phyloP scores from a whole-genome alignment of 768 basidiomycete species.

The Mycena sanguinolenta region DNA sequence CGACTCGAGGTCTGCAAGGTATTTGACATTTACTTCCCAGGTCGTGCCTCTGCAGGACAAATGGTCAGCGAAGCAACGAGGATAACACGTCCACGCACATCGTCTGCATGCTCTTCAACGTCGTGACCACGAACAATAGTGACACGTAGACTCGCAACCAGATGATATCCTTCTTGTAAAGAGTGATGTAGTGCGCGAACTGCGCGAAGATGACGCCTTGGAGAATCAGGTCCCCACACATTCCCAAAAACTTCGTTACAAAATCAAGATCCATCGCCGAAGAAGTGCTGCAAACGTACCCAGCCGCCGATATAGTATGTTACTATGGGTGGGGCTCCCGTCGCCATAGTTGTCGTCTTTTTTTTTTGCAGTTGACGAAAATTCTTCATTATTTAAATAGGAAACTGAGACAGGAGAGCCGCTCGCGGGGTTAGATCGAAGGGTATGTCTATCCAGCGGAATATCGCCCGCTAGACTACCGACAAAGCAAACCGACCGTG shows the following conservation, averaged over 20 bases:
- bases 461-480: too few species aligned
- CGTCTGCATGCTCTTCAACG: background rate
- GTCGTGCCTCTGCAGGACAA: background rate
- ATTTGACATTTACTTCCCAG: background rate
- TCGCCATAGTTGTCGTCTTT: too few species aligned
- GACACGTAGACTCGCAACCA: background rate
- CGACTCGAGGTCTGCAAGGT: background rate
- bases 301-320: background rate
- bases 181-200: background rate
- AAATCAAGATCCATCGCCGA: background rate
- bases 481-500: too few species aligned
- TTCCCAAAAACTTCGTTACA: background rate
- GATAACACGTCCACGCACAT: background rate
- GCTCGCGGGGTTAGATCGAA: too few species aligned
- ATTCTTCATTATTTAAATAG: too few species aligned
- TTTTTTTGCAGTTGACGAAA: too few species aligned
- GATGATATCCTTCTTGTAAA: background rate
- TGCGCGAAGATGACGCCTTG: constrained; percentile 7
- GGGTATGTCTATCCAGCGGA: too few species aligned
- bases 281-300: background rate
- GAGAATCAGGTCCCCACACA: background rate
- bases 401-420: too few species aligned
- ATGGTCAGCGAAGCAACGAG: background rate
- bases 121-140: background rate
- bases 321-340: too few species aligned